Evolutionary conservation across 176 grass and related monocot genomes (phyloP).

Genomic region (Eleusine indica): DNA sequence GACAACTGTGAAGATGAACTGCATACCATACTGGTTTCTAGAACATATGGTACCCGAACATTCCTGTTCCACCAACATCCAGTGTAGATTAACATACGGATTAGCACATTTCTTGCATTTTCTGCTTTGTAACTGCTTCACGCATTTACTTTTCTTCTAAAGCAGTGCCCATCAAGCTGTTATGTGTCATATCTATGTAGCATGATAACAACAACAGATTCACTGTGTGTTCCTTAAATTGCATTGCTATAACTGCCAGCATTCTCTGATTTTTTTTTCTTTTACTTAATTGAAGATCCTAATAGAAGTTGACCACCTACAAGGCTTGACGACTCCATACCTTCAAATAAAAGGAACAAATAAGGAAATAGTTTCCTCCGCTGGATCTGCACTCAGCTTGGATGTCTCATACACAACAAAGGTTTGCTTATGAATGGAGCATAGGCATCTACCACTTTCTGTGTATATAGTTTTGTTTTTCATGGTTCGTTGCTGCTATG

Average conservation of each 20-base stretch:
- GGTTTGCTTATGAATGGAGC: slow-evolving; percentile 49
- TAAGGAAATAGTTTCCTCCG: slow-evolving; percentile 78
- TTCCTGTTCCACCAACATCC: not conserved
- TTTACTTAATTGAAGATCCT: slow-evolving; percentile 74
- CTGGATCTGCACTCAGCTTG: slow-evolving; percentile 83
- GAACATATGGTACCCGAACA: not conserved
- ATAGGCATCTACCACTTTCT: slow-evolving; percentile 9
- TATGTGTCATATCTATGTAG: no score
- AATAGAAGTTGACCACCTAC: slow-evolving; percentile 97
- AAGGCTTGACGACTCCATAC: slow-evolving; percentile 67
- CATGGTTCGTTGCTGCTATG: slow-evolving; percentile 34
- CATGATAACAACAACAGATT: no score
- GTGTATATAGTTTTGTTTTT: slow-evolving; percentile 19
- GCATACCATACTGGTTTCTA: not conserved
- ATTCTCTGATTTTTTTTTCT: slow-evolving; percentile 27
- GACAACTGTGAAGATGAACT: slow-evolving; percentile 4
- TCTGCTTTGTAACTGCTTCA: slow-evolving; percentile 17
- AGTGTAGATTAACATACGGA: not conserved
- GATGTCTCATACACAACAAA: slow-evolving; percentile 95
- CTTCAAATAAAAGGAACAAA: slow-evolving; percentile 99
- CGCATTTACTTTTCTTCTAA: not conserved
- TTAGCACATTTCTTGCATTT: slow-evolving; percentile 15
- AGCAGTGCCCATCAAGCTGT: not conserved
- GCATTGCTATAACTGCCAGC: not conserved
- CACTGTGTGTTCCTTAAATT: no score